phyloP scores from a whole-genome alignment of 2,329 filamentous ascomycete species.

The Anisogramma anomala region DNA sequence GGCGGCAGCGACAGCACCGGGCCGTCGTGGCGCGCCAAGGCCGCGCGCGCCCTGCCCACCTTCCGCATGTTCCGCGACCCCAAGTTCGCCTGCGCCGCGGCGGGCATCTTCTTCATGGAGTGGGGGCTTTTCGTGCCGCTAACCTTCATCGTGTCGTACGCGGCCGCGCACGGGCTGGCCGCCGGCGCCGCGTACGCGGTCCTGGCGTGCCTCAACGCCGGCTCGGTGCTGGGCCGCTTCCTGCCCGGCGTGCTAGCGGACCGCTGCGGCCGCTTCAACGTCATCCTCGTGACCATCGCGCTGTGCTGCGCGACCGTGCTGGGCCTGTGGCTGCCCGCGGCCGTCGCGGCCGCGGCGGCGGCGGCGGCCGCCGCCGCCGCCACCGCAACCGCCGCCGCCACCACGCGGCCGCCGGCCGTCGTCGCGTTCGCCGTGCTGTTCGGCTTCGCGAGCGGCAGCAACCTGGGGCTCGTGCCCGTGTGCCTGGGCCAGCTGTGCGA shows the following conservation, averaged over 20 bases:
- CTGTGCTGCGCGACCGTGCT: slow-evolving; percentile 44
- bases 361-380: slow-evolving; percentile 13
- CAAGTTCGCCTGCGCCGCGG: slow-evolving; percentile 47
- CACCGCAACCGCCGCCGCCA: slow-evolving; percentile 47
- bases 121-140: slow-evolving; percentile 63
- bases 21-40: too few relatives aligned
- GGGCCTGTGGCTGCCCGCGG: slow-evolving; percentile 60
- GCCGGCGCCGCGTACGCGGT: slow-evolving; percentile 57
- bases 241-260: slow-evolving; percentile 68
- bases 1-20: too few relatives aligned
- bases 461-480: slow-evolving; percentile 66
- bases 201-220: slow-evolving; percentile 70
- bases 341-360: slow-evolving; percentile 26
- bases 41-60: slow-evolving; percentile 35
- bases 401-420: too few relatives aligned
- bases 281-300: slow-evolving; percentile 56
- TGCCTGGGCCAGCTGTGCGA: slow-evolving; percentile 72
- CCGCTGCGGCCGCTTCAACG: slow-evolving; percentile 67
- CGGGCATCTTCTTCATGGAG: slow-evolving; percentile 58
- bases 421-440: slow-evolving; percentile 61
- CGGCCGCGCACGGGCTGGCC: slow-evolving; percentile 48
- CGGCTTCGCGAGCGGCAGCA: slow-evolving; percentile 68
- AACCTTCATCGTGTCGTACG: slow-evolving; percentile 65
- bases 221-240: slow-evolving; percentile 64
- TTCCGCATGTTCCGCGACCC: slow-evolving; percentile 48